Base-by-base conservation (phyloP, 345 rosid genomes). In the Gossypium herbaceum region DNA sequence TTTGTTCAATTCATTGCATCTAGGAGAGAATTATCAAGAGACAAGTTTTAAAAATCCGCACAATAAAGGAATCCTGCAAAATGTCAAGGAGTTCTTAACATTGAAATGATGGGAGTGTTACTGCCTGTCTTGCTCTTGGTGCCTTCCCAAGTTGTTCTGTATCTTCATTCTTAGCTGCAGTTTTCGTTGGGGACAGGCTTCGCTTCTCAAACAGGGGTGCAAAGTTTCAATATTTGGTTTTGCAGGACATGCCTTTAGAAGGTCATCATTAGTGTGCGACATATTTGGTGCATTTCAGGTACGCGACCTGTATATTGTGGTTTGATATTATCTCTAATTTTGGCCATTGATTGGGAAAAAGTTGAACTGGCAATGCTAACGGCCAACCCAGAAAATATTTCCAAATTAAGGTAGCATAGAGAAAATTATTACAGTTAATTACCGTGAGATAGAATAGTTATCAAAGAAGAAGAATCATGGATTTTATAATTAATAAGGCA, bases 31-130 rank as follows among this genome's bases (percentile, higher is more conserved):
- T 45, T 54, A 39, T 58, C 13, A 74, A 12, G 65, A 15, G 12
- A 22, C 66, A 22, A 60, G 72, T 67, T 90, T 85, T 75, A 79
- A 44, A 41, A 88, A 88, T 64, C 92, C 92, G 10, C 84, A 85
- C 22, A 71, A 85, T 57, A 86, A 84, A 75, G 91, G 92, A 62
- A 50, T 88, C 75, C 57, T 78, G 34, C 79, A 65, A 74, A 90
- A 90, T 70, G 74, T 85, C 5, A 79, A 74, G 80, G 86, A 82
- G 62, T 82, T 90, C 44, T 59, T 81, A 22, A 44, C 73, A 20
- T 5, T 56, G 41, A 51, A 64, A 63, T 68, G 20, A 75, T 20
- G 43, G 50, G 25, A 44, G 67, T 50, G 44, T 50, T 68, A 6
- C 25, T 4, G 24, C 9, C 47, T 25, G 17, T 69, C 47, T 29